Conservation (phyloP, 169 alveolate genomes). For the Plasmodium cynomolgi region DNA sequence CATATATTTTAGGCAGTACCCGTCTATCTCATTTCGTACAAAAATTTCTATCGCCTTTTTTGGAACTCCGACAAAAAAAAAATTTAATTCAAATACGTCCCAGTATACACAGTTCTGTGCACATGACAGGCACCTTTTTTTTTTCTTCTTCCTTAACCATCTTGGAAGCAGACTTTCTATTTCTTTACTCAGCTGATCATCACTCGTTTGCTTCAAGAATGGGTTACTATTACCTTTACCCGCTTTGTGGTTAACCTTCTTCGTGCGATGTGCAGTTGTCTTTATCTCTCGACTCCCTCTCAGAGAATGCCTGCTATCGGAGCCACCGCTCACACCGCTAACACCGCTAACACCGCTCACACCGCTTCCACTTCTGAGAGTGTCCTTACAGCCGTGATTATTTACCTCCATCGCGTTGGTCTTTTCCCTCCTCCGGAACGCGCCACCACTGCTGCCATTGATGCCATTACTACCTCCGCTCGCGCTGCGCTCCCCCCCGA, state of each 20-base stretch:
- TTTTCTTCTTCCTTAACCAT: slow-evolving; percentile 26
- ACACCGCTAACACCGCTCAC: background rate
- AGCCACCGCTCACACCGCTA: background rate
- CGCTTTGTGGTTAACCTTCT: background rate
- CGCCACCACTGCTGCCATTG: background rate
- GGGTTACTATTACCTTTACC: background rate
- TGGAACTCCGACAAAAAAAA: slow-evolving; percentile 77
- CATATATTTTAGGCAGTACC: slow-evolving; percentile 78
- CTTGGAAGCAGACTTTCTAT: slow-evolving; percentile 2
- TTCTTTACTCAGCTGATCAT: background rate
- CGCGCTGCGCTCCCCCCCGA: background rate
- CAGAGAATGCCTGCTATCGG: background rate
- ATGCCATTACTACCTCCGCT: background rate
- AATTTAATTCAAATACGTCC: slow-evolving; percentile 78
- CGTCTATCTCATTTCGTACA: slow-evolving; percentile 76
- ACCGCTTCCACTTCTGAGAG: background rate
- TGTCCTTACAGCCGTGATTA: background rate
- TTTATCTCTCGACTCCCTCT: background rate
- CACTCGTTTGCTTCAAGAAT: background rate
- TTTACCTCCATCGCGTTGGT: background rate
- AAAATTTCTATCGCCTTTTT: slow-evolving; percentile 70
- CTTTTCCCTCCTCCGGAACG: background rate
- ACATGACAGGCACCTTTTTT: slow-evolving; percentile 7
- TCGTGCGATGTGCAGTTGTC: background rate
- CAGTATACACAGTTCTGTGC: slow-evolving; percentile 79